Base-by-base conservation (phyloP, 140 eudicot species). In the Senecio squalidus region DNA sequence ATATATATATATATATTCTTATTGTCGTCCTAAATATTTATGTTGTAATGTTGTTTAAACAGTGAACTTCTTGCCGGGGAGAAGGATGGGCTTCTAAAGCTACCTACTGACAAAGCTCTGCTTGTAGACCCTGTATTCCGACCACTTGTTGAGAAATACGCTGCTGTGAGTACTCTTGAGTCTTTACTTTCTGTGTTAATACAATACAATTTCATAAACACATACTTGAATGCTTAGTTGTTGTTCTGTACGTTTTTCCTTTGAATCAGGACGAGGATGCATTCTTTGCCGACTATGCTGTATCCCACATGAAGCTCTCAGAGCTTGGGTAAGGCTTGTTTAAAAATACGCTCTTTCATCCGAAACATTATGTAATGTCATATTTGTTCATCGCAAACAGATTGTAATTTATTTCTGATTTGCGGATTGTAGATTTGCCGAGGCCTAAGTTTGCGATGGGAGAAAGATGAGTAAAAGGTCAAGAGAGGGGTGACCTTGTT, bases 21-120 rank as follows among this genome's bases (percentile, higher is more conserved):
- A 13, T 5, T 22, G n/a, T 8, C 39, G 13, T 41, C 15, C 15
- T 40, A 13, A 60, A 13, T 13, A 14, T 45, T 20, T 27, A 34
- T 34, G 0, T 4, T 25, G 14, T 67, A 9, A 9, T 23, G 14
- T 16, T 23, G 27, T 14, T 22, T 59, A 15, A 34, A 48, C 57
- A 85, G 95, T 59, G 90, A 81, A 41, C 95, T 85, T 48, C 86
- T 82, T 18, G 75, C 80, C 14, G 95, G 90, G 10, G 90, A 82
- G 75, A 85, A 78, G 58, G 86, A 82, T 25, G 95, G 86, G 14
- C 84, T 85, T 0, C 18, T 85, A 68, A 83, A 81, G 78, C 80
- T 82, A 51, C 95, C 84, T 24, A 60, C 86, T 2, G 95, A 85
- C 82, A 78, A 76, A 55, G 86, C 84, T 73, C 84, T 82, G n/a